Percentiles rank a stretch among this genome's conserved stretches.
phyloP scores from a whole-genome alignment of 1,284 basidiomycete species.

The Thecaphora frezii region DNA sequence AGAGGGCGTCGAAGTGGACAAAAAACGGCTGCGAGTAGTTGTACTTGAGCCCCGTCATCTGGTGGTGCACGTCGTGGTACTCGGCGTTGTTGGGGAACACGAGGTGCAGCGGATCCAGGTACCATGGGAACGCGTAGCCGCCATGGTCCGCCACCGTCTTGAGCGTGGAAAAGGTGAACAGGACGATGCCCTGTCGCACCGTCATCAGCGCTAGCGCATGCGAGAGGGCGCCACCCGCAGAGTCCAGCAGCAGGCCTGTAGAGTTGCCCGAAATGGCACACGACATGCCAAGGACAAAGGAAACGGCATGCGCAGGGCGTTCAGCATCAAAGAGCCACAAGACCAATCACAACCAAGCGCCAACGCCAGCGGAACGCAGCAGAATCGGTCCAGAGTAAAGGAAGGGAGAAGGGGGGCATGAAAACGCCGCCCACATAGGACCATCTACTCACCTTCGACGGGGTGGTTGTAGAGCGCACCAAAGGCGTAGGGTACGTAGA shows the following conservation, averaged over 20 bases:
- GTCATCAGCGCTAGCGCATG: conserved; percentile 73
- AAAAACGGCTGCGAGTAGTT: conserved; percentile 96
- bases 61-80: conserved; percentile 97
- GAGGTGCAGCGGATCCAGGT: conserved; percentile 72
- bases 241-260: conserved; percentile 81
- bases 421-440: neutral
- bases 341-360: neutral
- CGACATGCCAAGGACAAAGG: no score
- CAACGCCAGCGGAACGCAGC: neutral
- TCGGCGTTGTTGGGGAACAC: conserved; percentile 90
- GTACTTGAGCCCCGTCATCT: conserved; percentile 88
- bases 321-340: no score
- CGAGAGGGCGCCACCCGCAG: conserved; percentile 76
- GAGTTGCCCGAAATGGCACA: no score
- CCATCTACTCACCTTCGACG: conserved; percentile 65
- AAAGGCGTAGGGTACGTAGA: conserved; percentile 96
- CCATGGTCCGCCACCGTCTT: conserved; percentile 99
- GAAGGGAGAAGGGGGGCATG: neutral
- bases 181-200: conserved; percentile 73
- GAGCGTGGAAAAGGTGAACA: conserved; percentile 80
- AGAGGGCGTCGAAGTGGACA: conserved; percentile 62
- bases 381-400: neutral
- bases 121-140: conserved; percentile 84
- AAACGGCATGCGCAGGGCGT: no score
- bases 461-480: conserved; percentile 98